A percentile compares a stretch with the other conserved stretches of the same genome.
phyloP scores from a whole-genome alignment of 345 rosid species.

The Viola odorata region DNA sequence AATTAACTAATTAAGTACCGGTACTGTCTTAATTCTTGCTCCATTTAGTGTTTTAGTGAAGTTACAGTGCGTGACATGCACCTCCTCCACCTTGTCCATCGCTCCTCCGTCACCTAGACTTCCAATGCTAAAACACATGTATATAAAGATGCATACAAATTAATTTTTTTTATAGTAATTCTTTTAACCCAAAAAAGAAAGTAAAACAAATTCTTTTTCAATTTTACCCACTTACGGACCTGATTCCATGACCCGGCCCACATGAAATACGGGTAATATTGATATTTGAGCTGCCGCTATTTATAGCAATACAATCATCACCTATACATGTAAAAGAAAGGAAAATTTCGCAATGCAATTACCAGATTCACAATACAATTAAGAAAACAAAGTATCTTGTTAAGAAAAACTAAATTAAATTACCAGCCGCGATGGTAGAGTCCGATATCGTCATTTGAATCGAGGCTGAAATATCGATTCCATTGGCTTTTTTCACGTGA shows the following conservation, averaged over 20 bases:
- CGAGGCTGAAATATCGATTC: slow-evolving; percentile 20
- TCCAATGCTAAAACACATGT: slow-evolving; percentile 9
- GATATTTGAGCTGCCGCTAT: slow-evolving; percentile 15
- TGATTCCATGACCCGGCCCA: slow-evolving; percentile 50
- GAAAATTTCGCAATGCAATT: too few relatives aligned
- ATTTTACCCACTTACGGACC: too few relatives aligned
- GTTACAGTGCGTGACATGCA: background rate
- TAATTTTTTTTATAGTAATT: too few relatives aligned
- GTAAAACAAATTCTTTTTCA: too few relatives aligned
- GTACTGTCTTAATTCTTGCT: background rate
- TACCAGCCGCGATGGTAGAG: slow-evolving; percentile 22
- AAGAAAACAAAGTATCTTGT: background rate
- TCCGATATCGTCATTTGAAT: slow-evolving; percentile 7
- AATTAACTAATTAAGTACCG: too few relatives aligned
- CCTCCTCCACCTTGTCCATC: background rate
- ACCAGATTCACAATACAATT: too few relatives aligned
- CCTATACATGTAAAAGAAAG: slow-evolving; percentile 21
- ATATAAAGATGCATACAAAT: too few relatives aligned
- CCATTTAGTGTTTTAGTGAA: background rate
- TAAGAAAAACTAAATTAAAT: background rate
- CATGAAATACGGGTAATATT: slow-evolving; percentile 36
- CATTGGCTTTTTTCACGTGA: slow-evolving; percentile 33
- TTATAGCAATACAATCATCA: slow-evolving; percentile 53
- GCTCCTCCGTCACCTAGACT: slow-evolving; percentile 5
- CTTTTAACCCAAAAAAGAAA: too few relatives aligned